Base-by-base conservation (phyloP, 257 asterid species). In the Solanum microdontum region DNA sequence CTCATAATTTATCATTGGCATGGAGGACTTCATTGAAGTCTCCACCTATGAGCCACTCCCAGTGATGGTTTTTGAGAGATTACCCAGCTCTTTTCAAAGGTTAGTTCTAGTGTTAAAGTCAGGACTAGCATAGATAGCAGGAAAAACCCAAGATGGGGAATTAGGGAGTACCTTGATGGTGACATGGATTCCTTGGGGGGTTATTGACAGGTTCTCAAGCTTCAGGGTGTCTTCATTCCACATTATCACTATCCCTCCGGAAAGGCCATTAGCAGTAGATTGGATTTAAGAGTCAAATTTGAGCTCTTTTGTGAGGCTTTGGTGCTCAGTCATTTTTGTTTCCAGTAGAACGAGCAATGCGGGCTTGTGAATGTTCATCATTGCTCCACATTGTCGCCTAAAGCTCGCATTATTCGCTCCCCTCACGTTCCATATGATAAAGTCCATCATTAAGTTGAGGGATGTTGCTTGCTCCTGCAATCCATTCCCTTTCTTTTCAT, bases 191-290 rank as follows among this genome's bases (percentile, higher is more conserved):
- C 13, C 68, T 23, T 21, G 13, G 11, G 14, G 28, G 4, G 66
- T 23, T 11, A 60, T 23, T 2, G 26, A 21, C 1, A 58, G 3
- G 11, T 58, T 58, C 8, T 58, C 6, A 0, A 58, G 26, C 11
- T 58, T 8, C 3, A 58, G 6, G 1, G n/a, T 3, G 11, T 21
- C 68, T 3, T 8, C 10, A 4, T 58, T 58, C 11, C 26, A 58
- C 6, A 21, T 21, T 7, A 58, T 21, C 0, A 21, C 26, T 7
- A 58, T 58, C 2, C 24, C 2, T 9, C 5, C 1, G 0, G 0
- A 21, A 3, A 4, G 5, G 0, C 26, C 26, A 21, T 19, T 15
- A 0, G 2, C 11, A 19, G 12, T 2, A 8, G 2, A 21, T 3
- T 1, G 11, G 12, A 58, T 21, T 8, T 58, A 6, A 4, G 26